Evolutionary conservation across 108 stramenopile genomes (phyloP), one percentile per base, ranked within the genome.

Genomic region (Stephanodiscus triporus): DNA sequence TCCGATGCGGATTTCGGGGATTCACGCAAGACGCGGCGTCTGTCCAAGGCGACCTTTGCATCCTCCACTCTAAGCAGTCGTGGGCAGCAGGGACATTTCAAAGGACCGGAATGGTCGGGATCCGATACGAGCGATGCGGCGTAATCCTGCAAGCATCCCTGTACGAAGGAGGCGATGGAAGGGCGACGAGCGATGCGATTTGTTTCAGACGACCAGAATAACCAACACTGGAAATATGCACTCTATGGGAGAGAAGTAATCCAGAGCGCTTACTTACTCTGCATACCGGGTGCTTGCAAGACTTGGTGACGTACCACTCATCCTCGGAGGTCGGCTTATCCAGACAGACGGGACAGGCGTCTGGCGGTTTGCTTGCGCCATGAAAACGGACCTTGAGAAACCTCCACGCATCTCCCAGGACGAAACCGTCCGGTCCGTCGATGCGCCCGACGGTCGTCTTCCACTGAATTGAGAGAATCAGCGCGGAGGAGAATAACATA

Each of bases 61-160:
- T 90, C 89, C 27, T 84, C 75, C 43, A 64, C 53, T 26, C 84
- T 55, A 58, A 90, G 62, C 22, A 75, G 59, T 26, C 76, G 68
- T 29, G 87, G 84, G 57, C 89, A 90, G 22, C 86, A 80, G 2
- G 89, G 87, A 66, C 89, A 90, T 54, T 85, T 88, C 22, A 90
- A 64, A 22, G 89, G 87, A 4, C 89, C 89, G 8, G 63, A 54
- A 63, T 89, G 89, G n/a, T 64, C 76, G 8, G 48, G 66, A 75
- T 90, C 87, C 7, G 69, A 30, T 38, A 88, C 73, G 22, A 84
- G 87, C 58, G 70, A 82, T 48, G 72, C n/a, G 10, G 86, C 84
- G 58, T 90, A 90, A 23, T 64, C 70, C 37, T 61, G 74, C 26
- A 90, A 66, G 70, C 89, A 90, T 63, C 78, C 72, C 60, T 61